Base-by-base conservation (phyloP, 805 yeast genomes). In the Teunomyces funiuensis region DNA sequence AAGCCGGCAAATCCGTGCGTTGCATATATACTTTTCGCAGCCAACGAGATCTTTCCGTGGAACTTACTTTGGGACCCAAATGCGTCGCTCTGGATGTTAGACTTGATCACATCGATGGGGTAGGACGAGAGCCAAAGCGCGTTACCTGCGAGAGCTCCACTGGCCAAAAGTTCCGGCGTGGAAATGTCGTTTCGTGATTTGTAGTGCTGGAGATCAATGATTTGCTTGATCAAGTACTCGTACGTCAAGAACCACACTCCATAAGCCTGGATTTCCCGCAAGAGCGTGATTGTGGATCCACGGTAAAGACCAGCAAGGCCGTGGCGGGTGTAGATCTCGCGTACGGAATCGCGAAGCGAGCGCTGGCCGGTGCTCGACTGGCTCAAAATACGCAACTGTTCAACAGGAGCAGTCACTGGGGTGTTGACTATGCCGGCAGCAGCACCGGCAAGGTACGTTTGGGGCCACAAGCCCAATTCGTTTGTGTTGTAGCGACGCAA, bases 191-290 rank as follows among this genome's bases (percentile, higher is more conserved):
- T 60, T 44, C 87, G 60, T 14, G 65, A 57, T 6, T 69, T 54
- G 20, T 67, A 68, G 25, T 60, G 58, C 28, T 66, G 62, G 5
- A 47, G 43, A 9, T 57, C 50, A 28, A 65, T 60, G 17, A 74
- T 62, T 39, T 54, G 54, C 34, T 62, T 63, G 53, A 83, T 76
- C 41, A 82, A 61, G 34, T 61, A 67, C 55, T 83, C 89, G 54
- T 79, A 83, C 1, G 86, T 69, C 44, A 80, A 61, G 51, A 83
- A 83, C 89, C 89, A 83, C 11, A 81, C 77, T 5, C 89, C 89
- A 53, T 83, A 83, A 0, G 88, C 86, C 57, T 82, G 88, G n/a
- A 74, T 61, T 52, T 82, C 88, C 44, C 88, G 65, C 9, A 76
- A 33, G 1, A 77, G 51, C 0, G 88, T 82, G 42, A 82, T 73